Evolutionary conservation across 2,329 filamentous ascomycete species (phyloP), one percentile per base, ranked within the genome.

Genomic region (Massarina eburnea): DNA sequence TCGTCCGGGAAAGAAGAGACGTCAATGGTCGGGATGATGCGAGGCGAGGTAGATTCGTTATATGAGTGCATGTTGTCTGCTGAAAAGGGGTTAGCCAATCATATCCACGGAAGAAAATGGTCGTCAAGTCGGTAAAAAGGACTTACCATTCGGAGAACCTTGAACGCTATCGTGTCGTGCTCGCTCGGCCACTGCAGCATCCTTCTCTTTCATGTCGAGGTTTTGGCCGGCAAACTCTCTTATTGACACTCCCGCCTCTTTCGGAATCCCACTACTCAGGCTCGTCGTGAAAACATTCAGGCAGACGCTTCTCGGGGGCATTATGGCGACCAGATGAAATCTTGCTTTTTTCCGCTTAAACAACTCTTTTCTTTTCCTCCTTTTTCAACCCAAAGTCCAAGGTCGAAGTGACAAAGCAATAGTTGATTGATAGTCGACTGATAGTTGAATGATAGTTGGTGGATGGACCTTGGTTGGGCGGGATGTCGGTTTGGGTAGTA

Each of bases 281-380:
- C 59, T 63, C 14, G 53, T 61, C 36, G 62, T 67, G 58, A 67
- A 68, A 19, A 68, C 66, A 62, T 68, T 68, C 52, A 67, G 51
- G 42, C 62, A 64, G 20, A 68, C 62, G 45, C 62, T 66, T 61
- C 66, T 59, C 41, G 66, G 62, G 39, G 66, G 66, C 66, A 68
- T 67, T 46, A 56, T 57, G n/a, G 30, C 40, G 27, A 18, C 5
- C 44, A 20, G 8, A n/a, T n/a, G n/a, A n/a, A n/a, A n/a, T n/a
- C n/a, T 41, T 2, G 39, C 7, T 10, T 6, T 41, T 22, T 41
- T 3, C 21, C 19, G 3, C 21, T 32, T 30, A 15, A 15, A n/a
- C 18, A n/a, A 20, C 18, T 19, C n/a, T n/a, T n/a, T n/a, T n/a
- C n/a, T n/a, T n/a, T n/a, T n/a, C n/a, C n/a, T n/a, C n/a, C n/a